A percentile compares a stretch with the other conserved stretches of the same genome.
Evolutionary conservation across 2,329 filamentous ascomycete species (phyloP).

Genomic region (Hyphodiscus sp.): DNA sequence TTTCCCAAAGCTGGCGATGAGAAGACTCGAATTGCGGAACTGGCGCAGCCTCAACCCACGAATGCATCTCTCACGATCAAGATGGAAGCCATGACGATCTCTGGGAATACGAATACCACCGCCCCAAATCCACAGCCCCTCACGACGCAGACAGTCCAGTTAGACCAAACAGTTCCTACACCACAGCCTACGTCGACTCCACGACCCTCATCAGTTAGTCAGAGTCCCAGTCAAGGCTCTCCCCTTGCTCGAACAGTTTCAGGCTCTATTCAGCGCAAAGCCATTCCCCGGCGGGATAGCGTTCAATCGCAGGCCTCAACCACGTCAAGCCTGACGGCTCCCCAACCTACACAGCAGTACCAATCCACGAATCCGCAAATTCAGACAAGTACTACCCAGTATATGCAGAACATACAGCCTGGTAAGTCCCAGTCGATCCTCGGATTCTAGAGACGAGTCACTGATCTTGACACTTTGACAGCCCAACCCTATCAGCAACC

Average conservation of each 20-base stretch:
- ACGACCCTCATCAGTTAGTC: background rate
- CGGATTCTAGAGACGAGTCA: too few species aligned
- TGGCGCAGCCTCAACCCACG: background rate
- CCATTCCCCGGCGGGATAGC: background rate
- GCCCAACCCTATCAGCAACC: too few species aligned
- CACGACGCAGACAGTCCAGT: background rate
- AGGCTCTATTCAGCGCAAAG: background rate
- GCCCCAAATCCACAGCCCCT: background rate
- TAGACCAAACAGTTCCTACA: background rate
- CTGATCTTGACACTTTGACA: too few species aligned
- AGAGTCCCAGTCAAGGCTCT: background rate
- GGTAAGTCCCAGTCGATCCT: background rate
- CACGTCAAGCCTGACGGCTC: background rate
- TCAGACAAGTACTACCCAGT: background rate
- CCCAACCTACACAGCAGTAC: background rate
- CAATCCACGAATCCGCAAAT: background rate
- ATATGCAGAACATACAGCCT: background rate
- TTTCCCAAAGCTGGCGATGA: constrained; percentile 13
- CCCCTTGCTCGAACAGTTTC: background rate
- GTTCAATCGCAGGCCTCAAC: background rate
- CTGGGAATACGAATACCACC: background rate
- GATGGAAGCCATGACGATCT: background rate
- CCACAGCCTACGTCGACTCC: background rate
- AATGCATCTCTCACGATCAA: background rate
- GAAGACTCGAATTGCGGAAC: background rate